Evolutionary conservation across 495 filamentous ascomycete genomes (phyloP), one percentile per base, ranked within the genome.

Genomic region (Halenospora varia): DNA sequence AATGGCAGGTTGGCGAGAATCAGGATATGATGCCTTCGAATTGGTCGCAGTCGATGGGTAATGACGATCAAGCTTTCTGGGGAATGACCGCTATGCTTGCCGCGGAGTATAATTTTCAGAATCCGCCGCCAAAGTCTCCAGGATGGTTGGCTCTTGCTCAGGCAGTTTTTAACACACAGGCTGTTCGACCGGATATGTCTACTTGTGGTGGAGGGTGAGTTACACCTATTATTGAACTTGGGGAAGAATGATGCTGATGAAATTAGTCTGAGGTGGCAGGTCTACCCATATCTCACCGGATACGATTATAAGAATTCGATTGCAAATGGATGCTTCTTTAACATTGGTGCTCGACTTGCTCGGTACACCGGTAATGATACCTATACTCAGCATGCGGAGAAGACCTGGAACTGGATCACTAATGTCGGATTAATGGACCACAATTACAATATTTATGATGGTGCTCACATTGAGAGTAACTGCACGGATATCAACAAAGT

Each of bases 281-380:
- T 94, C 47, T 87, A 86, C 59, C 74, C 80, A 2, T 84, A 80
- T 57, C 90, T 93, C 60, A 82, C 76, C 44, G 92, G 92, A 13
- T 96, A 89, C 61, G 81, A 85, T 65, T 96, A 96, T 76, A 96
- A 96, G 75, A 96, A 96, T 70, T 84, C 88, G 19, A 89, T 94
- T 58, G 87, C 87, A 2, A 94, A 91, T 59, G 91, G 89, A 19
- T 84, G 87, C 57, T 92, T 93, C 73, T 95, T 96, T 72, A 88
- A 94, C 59, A 73, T 96, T 15, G 89, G 87, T 9, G 83, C 91
- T 1, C 80, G 92, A 9, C 75, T 96, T 51, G 88, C 88, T 0
- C 79, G 78, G 49, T 94, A 92, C 63, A 93, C 88, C 2, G 74
- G 77, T 4, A 94, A 96, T 64, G 58, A 80, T 46, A 92, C 87